Percentiles rank a stretch among this genome's conserved stretches.
Evolutionary conservation across 116 monocot species (phyloP).

Genomic region (Phalaenopsis hybrid): DNA sequence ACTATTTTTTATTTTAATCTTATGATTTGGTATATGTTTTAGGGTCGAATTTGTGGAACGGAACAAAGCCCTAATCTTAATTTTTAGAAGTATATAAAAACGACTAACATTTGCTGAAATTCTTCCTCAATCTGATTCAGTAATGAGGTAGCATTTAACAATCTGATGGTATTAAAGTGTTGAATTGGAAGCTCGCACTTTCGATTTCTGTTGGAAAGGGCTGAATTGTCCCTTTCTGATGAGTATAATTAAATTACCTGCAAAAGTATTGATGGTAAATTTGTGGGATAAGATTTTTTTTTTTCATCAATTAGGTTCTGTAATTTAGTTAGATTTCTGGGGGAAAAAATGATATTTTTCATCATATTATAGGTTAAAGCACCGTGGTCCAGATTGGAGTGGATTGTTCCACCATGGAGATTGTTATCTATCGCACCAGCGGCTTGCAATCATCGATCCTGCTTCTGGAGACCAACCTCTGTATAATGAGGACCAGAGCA

Average conservation of each 20-base stretch:
- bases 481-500: constrained; percentile 38
- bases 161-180: neutral
- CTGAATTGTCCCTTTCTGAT: neutral
- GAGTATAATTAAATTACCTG: neutral
- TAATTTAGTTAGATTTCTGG: neutral
- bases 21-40: too few species aligned
- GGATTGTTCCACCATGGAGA: constrained; percentile 34
- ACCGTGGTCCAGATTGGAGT: constrained; percentile 56
- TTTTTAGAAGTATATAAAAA: neutral
- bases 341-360: neutral
- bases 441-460: constrained; percentile 51
- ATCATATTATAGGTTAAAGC: constrained; percentile 34
- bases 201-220: neutral
- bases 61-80: too few species aligned
- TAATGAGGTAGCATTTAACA: neutral
- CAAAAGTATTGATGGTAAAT: neutral
- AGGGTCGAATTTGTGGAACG: too few species aligned
- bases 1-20: too few species aligned
- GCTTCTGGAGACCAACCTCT: constrained; percentile 52
- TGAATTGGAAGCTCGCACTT: neutral
- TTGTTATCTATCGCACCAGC: constrained; percentile 34
- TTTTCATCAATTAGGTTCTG: neutral
- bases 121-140: neutral
- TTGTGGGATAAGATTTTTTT: neutral
- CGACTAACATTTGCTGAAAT: neutral